These are phyloP conservation scores for Pythium sp. DNA, from an alignment of 352 stramenopile genomes.

Conservation along the genomic window DNA sequence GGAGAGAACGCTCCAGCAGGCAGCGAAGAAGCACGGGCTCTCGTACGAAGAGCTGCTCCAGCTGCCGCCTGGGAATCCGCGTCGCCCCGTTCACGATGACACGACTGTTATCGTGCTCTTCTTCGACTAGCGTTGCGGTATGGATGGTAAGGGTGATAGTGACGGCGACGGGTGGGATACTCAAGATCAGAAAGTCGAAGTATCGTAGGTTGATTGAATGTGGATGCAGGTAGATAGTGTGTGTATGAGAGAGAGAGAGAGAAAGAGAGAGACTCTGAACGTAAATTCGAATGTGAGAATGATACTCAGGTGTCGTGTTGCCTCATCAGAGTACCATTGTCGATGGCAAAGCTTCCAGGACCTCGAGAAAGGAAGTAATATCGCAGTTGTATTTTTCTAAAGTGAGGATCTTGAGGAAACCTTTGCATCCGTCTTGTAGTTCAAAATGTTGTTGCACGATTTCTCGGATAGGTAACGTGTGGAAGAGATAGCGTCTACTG, in stretches of 20 bases:
- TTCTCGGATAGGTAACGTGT: too few species aligned
- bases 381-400: too few species aligned
- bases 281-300: neutral
- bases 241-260: too few species aligned
- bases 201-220: neutral
- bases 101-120: constrained; percentile 90
- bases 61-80: constrained; percentile 19
- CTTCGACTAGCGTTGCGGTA: constrained; percentile 22
- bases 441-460: too few species aligned
- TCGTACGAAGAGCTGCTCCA: neutral
- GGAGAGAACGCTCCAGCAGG: neutral
- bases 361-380: too few species aligned
- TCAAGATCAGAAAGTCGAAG: neutral
- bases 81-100: constrained; percentile 89
- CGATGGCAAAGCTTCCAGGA: too few species aligned
- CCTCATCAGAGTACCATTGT: too few species aligned
- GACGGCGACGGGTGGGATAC: neutral
- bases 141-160: too few species aligned
- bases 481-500: too few species aligned
- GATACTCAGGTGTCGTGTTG: neutral
- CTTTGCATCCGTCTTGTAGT: too few species aligned
- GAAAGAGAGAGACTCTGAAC: neutral
- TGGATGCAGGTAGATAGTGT: neutral
- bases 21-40: neutral
- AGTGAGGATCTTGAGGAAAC: too few species aligned